Percentiles rank a stretch among this genome's conserved stretches.
These are phyloP conservation scores for Speleostelium caveatum DNA, from an alignment of 78 protist species.

Conservation along the genomic window DNA sequence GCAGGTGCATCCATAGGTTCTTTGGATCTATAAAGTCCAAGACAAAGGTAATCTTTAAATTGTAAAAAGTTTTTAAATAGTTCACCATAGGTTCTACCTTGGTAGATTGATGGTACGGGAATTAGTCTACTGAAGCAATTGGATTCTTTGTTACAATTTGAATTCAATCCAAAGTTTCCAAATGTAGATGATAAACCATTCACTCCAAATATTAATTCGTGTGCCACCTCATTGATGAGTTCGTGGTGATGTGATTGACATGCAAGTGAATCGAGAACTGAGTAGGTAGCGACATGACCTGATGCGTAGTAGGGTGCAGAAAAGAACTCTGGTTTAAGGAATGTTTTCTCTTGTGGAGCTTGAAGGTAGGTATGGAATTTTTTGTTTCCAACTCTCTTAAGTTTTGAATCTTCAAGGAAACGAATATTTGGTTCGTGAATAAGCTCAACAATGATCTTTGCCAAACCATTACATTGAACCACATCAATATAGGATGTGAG, in stretches of 20 bases:
- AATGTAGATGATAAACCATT: conserved; percentile 35
- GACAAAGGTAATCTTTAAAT: conserved; percentile 21
- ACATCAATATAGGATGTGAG: conserved; percentile 56
- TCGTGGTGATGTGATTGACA: conserved; percentile 54
- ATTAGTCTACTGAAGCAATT: conserved; percentile 25
- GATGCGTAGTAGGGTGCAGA: conserved; percentile 44
- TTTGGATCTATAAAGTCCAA: conserved; percentile 62
- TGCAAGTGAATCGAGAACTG: conserved; percentile 28
- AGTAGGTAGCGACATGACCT: conserved; percentile 37
- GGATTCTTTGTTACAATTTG: conserved; percentile 31
- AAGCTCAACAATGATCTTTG: conserved; percentile 43
- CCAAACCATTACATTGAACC: background rate
- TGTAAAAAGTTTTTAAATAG: conserved; percentile 46
- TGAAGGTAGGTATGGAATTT: conserved; percentile 58
- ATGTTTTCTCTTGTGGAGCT: conserved; percentile 48
- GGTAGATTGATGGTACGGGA: conserved; percentile 22
- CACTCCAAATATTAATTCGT: conserved; percentile 58
- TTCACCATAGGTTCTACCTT: conserved; percentile 67
- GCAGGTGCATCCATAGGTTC: conserved; percentile 51
- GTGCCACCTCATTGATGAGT: conserved; percentile 29
- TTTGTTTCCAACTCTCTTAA: conserved; percentile 4
- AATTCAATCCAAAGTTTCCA: conserved; percentile 20
- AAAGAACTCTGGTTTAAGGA: conserved; percentile 68
- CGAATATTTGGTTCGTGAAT: conserved; percentile 74
- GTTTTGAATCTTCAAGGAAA: conserved; percentile 37